A percentile compares a stretch with the other conserved stretches of the same genome.
Evolutionary conservation across 2,329 filamentous ascomycete species (phyloP).

Genomic region (Dactylellina cionopaga): DNA sequence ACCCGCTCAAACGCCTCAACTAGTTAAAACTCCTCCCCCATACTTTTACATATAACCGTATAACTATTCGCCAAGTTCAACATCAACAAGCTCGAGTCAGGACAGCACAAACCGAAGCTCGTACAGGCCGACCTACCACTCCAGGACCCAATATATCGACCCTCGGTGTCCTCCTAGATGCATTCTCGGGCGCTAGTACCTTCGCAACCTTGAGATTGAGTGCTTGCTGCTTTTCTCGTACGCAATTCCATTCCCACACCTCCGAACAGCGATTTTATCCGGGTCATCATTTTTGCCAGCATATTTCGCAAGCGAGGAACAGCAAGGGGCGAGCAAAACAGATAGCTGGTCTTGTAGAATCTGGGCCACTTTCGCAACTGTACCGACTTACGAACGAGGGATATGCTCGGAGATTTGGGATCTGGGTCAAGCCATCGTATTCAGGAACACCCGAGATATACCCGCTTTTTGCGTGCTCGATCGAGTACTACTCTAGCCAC

Average conservation of each 20-base stretch:
- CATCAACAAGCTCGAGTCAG: background rate
- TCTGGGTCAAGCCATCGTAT: slow-evolving; percentile 42
- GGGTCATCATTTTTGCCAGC: slow-evolving; percentile 51
- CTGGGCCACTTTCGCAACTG: no score
- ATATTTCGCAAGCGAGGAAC: slow-evolving; percentile 43
- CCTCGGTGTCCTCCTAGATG: slow-evolving; percentile 9
- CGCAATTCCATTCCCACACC: slow-evolving; percentile 32
- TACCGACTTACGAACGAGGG: slow-evolving; percentile 37
- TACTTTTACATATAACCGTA: background rate
- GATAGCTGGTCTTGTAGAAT: slow-evolving; percentile 19
- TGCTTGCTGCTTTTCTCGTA: slow-evolving; percentile 20
- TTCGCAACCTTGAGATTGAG: slow-evolving; percentile 8
- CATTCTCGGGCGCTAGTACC: slow-evolving; percentile 7
- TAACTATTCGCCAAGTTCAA: slow-evolving; percentile 17
- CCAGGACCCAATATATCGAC: slow-evolving; percentile 1
- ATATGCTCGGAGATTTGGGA: slow-evolving; percentile 42
- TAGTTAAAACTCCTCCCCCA: background rate
- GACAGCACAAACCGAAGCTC: background rate
- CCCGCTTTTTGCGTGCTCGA: slow-evolving; percentile 3
- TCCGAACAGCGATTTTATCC: slow-evolving; percentile 53
- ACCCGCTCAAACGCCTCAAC: slow-evolving; percentile 46
- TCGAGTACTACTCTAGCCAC: slow-evolving; percentile 2
- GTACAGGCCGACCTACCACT: background rate
- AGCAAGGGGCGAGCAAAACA: slow-evolving; percentile 37
- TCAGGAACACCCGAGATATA: slow-evolving; percentile 48